A percentile compares a stretch with the other conserved stretches of the same genome.
These are phyloP conservation scores for Cercophora samala DNA, from an alignment of 495 filamentous ascomycete species.

Conservation along the genomic window DNA sequence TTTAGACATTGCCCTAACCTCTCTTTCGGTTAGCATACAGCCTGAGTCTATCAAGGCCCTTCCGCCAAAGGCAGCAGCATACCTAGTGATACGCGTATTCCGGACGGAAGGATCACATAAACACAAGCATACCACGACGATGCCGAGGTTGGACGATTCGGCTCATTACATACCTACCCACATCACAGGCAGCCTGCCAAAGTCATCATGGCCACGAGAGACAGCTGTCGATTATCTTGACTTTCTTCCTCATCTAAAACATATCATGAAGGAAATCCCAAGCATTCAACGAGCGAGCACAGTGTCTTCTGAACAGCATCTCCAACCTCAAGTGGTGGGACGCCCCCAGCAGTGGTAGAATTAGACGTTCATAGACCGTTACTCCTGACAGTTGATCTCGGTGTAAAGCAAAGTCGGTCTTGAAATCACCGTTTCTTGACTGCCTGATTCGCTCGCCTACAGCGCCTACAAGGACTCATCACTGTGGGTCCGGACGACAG, in stretches of 20 bases:
- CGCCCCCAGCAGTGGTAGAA: no score
- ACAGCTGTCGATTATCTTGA: no score
- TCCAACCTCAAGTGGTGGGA: no score
- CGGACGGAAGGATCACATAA: neutral
- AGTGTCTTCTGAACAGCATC: no score
- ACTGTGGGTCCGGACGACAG: neutral
- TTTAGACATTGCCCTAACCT: no score
- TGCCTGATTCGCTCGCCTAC: neutral
- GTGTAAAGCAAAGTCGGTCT: neutral
- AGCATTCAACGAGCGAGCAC: no score
- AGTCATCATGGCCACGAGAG: no score
- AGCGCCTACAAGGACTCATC: neutral
- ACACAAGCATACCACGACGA: neutral
- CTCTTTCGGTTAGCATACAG: neutral
- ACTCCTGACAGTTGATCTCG: no score
- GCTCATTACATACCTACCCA: no score
- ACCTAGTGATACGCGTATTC: neutral
- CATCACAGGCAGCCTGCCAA: neutral
- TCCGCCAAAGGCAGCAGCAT: neutral
- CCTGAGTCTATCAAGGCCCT: neutral
- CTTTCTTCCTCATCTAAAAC: no score
- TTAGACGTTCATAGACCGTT: no score
- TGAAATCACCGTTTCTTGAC: neutral
- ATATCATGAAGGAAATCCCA: no score
- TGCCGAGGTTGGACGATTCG: neutral